Evolutionary conservation across 495 filamentous ascomycete species (phyloP), one percentile per base, ranked within the genome.

Genomic region (Platismatia glauca): DNA sequence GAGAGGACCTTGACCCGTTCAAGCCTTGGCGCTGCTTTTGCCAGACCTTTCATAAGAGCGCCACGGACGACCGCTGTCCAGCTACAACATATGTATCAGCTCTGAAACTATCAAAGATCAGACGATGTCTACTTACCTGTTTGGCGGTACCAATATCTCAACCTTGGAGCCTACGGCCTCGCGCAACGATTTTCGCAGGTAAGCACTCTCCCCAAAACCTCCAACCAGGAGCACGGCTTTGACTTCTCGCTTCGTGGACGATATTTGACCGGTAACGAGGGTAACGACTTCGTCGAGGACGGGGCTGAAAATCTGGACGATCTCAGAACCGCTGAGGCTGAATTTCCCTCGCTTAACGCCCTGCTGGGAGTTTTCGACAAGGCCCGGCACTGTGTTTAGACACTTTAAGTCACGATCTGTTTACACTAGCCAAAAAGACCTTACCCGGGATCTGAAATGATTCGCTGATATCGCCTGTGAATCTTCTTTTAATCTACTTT

Each of bases 261-360:
- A 7, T n/a, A 57, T 38, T 20, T 57, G 55, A 9, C 38, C 20
- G 20, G 52, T 16, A 67, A 58, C 31, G 64, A 60, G 7, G 61
- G 61, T 20, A n/a, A 68, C 37, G 22, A 69, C 62, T 34, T 71
- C 69, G 43, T 68, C 63, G 31, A 71, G 55, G 11, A 63, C 64
- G 6, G 69, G 64, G 56, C 83, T 81, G 64, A 87, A 87, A 24
- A 86, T 86, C 18, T 77, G 76, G 53, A 78, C 82, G 66, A 87
- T 74, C 57, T 86, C 77, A 7, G 76, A 75, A 5, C 79, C 77
- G 8, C 81, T 80, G 72, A 87, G 79, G 33, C 80, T 78, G 38
- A 86, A 69, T 69, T 86, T 87, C 5, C 84, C 83, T n/a, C 76
- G 83, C 57, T 81, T 78, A 27, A 87, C 69, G 9, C 84, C 81